Evolutionary conservation across 2,329 filamentous ascomycete species (phyloP).

Genomic region (Aphanocladium album): DNA sequence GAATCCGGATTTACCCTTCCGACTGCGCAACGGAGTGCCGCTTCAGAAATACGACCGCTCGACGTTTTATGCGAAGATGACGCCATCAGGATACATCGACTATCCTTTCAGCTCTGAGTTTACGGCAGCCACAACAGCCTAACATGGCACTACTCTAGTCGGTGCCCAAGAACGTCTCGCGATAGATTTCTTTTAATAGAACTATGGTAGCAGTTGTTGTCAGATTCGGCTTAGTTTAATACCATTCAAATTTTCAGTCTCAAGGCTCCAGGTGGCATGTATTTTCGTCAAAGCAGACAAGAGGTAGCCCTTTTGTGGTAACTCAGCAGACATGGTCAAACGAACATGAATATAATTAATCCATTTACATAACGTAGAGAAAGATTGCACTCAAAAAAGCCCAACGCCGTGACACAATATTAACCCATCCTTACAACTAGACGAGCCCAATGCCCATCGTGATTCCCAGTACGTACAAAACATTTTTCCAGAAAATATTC

Average conservation of each 20-base stretch:
- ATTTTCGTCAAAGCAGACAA: no score
- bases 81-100: slow-evolving; percentile 13
- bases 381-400: not conserved
- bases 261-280: no score
- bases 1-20: slow-evolving; percentile 26
- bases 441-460: not conserved
- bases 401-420: not conserved
- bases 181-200: no score
- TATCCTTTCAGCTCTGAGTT: slow-evolving; percentile 11
- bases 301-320: no score
- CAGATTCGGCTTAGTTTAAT: no score
- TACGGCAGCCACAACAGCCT: not conserved
- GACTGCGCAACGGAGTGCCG: slow-evolving; percentile 21
- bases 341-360: not conserved
- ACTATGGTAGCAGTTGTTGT: no score
- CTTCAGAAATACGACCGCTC: slow-evolving; percentile 23
- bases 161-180: no score
- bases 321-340: no score
- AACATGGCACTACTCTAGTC: no score
- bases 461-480: not conserved
- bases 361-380: not conserved
- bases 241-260: no score
- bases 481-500: not conserved
- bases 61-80: slow-evolving; percentile 23
- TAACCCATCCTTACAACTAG: not conserved